Conservation (phyloP, 768 basidiomycete genomes). For the Fomitopsis pulvina region DNA sequence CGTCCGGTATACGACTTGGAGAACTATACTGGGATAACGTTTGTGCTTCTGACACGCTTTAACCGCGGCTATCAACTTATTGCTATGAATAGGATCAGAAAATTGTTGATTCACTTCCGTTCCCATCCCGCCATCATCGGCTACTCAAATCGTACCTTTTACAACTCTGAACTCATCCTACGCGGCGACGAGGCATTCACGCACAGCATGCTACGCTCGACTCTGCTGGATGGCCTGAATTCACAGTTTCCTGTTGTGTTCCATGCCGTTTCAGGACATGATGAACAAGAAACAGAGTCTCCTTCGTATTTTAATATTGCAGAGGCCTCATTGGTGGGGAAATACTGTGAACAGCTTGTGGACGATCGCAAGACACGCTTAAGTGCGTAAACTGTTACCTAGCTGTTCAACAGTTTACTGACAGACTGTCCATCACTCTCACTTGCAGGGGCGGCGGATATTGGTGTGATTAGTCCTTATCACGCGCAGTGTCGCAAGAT, state of each 20-base stretch:
- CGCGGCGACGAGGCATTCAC: slow-evolving; percentile 21
- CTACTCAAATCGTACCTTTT: slow-evolving; percentile 47
- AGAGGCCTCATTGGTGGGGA: slow-evolving; percentile 29
- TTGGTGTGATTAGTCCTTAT: slow-evolving; percentile 36
- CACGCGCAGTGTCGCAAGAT: slow-evolving; percentile 31
- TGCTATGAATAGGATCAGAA: background rate
- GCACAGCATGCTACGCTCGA: slow-evolving; percentile 19
- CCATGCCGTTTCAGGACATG: slow-evolving; percentile 27
- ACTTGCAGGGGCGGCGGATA: slow-evolving; percentile 21
- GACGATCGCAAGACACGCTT: slow-evolving; percentile 22
- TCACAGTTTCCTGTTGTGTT: slow-evolving; percentile 27
- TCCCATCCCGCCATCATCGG: slow-evolving; percentile 48
- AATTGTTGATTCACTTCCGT: slow-evolving; percentile 49
- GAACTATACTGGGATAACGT: slow-evolving; percentile 24
- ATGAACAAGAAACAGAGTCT: slow-evolving; percentile 27
- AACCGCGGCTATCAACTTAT: background rate
- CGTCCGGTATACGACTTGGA: slow-evolving; percentile 22
- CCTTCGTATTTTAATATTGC: slow-evolving; percentile 36
- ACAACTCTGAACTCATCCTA: slow-evolving; percentile 27
- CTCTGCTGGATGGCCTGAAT: slow-evolving; percentile 19
- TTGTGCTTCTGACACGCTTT: too few relatives aligned
- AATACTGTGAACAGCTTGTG: slow-evolving; percentile 24
- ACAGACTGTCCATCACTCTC: background rate
- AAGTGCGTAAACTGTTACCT: slow-evolving; percentile 21
- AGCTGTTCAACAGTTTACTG: too few relatives aligned